Conservation (phyloP, 2,329 filamentous ascomycete genomes). For the Penicillium paneum region DNA sequence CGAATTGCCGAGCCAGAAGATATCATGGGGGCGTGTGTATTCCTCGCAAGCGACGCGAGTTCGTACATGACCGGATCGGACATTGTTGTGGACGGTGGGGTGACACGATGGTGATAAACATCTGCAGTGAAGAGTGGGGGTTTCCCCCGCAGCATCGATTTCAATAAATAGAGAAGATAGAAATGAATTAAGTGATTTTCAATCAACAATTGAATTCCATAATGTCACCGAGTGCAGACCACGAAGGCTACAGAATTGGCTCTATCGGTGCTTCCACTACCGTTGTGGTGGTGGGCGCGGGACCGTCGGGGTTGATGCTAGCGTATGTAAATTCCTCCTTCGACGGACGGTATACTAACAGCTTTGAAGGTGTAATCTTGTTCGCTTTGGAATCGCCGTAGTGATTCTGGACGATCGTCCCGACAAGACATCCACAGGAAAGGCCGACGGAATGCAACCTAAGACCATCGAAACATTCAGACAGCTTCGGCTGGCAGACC, state of each 20-base stretch:
- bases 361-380: conserved; percentile 52
- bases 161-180: background rate
- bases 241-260: conserved; percentile 25
- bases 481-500: conserved; percentile 69
- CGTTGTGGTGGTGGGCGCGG: conserved; percentile 43
- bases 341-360: conserved; percentile 20
- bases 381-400: conserved; percentile 63
- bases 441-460: conserved; percentile 70
- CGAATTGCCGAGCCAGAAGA: conserved; percentile 51
- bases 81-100: conserved; percentile 48
- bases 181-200: background rate
- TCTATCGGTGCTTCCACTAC: conserved; percentile 22
- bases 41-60: conserved; percentile 50
- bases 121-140: conserved; percentile 12
- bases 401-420: conserved; percentile 66
- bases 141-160: conserved; percentile 6
- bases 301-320: conserved; percentile 47
- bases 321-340: conserved; percentile 28
- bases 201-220: background rate
- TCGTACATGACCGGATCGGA: conserved; percentile 47
- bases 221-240: conserved; percentile 30
- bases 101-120: conserved; percentile 34
- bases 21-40: conserved; percentile 50
- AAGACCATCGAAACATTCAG: conserved; percentile 75
- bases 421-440: conserved; percentile 65